A percentile compares a stretch with the other conserved stretches of the same genome.
Conservation (phyloP, 2,329 filamentous ascomycete genomes). For the Byssothecium circinans region DNA sequence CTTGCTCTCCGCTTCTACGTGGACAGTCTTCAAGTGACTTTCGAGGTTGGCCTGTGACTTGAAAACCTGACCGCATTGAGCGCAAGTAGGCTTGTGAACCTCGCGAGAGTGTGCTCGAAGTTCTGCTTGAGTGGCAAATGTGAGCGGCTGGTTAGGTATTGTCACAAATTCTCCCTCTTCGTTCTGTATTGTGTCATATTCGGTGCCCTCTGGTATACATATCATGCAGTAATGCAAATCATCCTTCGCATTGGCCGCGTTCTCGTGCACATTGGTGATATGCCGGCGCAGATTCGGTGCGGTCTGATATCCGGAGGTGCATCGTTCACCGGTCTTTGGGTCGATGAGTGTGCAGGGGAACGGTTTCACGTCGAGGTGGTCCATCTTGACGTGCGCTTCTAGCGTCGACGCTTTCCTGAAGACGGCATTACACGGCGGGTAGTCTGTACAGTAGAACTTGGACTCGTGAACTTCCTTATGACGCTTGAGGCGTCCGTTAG, state of each 20-base stretch:
- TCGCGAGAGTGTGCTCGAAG: slow-evolving; percentile 73
- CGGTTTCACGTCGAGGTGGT: slow-evolving; percentile 71
- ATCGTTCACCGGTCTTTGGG: slow-evolving; percentile 56
- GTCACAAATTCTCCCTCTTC: slow-evolving; percentile 16
- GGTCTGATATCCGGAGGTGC: slow-evolving; percentile 72
- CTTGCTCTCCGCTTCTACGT: slow-evolving; percentile 47
- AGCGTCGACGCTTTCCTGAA: slow-evolving; percentile 89
- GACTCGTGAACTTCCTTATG: slow-evolving; percentile 80
- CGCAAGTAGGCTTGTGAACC: slow-evolving; percentile 72
- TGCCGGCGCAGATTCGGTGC: slow-evolving; percentile 72
- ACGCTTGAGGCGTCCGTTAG: slow-evolving; percentile 72
- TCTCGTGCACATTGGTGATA: slow-evolving; percentile 68
- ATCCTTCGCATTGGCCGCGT: slow-evolving; percentile 29
- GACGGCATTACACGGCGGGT: slow-evolving; percentile 69
- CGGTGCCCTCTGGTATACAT: slow-evolving; percentile 54
- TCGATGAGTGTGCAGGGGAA: slow-evolving; percentile 69
- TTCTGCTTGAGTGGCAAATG: slow-evolving; percentile 70
- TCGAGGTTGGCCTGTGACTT: slow-evolving; percentile 58
- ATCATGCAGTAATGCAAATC: slow-evolving; percentile 78
- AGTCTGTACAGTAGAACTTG: slow-evolving; percentile 73
- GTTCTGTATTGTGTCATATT: slow-evolving; percentile 32
- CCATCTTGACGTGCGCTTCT: slow-evolving; percentile 76
- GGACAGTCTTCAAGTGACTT: slow-evolving; percentile 73
- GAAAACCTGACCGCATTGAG: slow-evolving; percentile 71
- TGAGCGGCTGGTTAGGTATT: slow-evolving; percentile 22